Evolutionary conservation across 495 filamentous ascomycete species (phyloP).

Genomic region (Podospora pseudopauciseta): DNA sequence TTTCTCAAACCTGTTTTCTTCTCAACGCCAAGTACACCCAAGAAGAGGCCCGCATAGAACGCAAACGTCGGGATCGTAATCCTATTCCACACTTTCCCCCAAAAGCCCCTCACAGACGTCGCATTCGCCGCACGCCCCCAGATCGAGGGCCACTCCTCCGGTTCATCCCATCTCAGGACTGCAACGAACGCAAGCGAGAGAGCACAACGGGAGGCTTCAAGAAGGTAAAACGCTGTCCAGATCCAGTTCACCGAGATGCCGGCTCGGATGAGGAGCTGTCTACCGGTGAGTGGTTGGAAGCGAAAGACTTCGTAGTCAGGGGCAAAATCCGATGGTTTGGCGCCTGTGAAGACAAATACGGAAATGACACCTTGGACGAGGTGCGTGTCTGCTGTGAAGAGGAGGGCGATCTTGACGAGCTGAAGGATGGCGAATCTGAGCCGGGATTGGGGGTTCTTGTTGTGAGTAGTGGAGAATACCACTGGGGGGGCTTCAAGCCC

Average conservation of each 20-base stretch:
- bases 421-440: not conserved
- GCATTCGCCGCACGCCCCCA: not conserved
- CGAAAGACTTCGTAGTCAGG: not conserved
- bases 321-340: not conserved
- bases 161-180: not conserved
- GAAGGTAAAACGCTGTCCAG: not conserved
- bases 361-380: not conserved
- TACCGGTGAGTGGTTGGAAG: not conserved
- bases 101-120: not conserved
- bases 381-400: not conserved
- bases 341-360: not conserved
- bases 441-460: not conserved
- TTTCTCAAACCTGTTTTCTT: not conserved
- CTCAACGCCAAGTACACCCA: not conserved
- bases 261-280: not conserved
- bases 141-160: not conserved
- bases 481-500: not conserved
- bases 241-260: not conserved
- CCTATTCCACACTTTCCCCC: not conserved
- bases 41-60: not conserved
- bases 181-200: not conserved
- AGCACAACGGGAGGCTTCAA: not conserved
- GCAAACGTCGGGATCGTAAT: not conserved
- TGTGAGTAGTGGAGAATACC: too few species aligned
- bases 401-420: not conserved